Evolutionary conservation across 257 asterid genomes (phyloP).

Genomic region (Plectranthus barbatus): DNA sequence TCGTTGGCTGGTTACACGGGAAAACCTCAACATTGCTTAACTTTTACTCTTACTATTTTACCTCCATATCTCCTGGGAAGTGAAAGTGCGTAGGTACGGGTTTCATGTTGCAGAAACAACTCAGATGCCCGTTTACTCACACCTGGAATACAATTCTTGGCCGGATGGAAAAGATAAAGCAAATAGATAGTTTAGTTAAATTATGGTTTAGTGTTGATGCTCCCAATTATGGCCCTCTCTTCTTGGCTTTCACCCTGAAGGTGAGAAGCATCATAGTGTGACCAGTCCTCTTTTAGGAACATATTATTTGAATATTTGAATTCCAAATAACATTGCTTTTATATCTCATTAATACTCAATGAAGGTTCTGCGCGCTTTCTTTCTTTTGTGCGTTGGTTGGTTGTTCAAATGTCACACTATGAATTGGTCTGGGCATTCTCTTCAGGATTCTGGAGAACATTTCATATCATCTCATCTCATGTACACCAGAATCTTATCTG

Average conservation of each 20-base stretch:
- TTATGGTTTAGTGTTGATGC: conserved; percentile 57
- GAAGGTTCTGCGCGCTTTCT: no score
- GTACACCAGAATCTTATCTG: no score
- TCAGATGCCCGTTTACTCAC: conserved; percentile 59
- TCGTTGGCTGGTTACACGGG: no score
- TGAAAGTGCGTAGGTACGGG: conserved; percentile 2
- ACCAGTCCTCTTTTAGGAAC: background rate
- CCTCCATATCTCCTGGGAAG: background rate
- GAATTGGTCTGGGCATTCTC: background rate
- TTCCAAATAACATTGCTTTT: no score
- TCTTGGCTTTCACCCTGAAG: conserved; percentile 60
- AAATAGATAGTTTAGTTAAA: conserved; percentile 51
- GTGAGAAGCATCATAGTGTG: conserved; percentile 21
- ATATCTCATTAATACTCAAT: no score
- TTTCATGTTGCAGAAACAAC: conserved; percentile 36
- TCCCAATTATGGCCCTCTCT: conserved; percentile 52
- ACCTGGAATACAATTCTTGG: conserved; percentile 40
- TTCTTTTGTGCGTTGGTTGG: no score
- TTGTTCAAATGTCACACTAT: background rate
- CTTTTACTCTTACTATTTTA: background rate
- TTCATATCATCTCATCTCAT: no score
- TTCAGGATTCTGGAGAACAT: no score
- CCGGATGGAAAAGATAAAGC: conserved; percentile 37
- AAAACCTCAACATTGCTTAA: no score
- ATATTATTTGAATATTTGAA: no score